Evolutionary conservation across 345 rosid species (phyloP), one percentile per base, ranked within the genome.

Genomic region (Dipteronia sinensis): DNA sequence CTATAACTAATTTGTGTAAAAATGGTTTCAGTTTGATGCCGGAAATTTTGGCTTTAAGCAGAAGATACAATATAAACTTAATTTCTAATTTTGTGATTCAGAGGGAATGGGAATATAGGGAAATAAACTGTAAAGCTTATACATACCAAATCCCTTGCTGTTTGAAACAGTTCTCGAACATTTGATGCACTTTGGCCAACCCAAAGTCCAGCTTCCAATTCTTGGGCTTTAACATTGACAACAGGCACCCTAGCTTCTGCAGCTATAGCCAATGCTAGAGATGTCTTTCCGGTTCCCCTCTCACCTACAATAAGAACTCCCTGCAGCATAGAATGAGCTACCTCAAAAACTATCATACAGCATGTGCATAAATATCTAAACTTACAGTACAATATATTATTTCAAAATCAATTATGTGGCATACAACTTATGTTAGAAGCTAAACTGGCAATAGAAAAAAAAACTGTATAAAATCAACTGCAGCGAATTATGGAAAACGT

Each of bases 141-240:
- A 58, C 66, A 70, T 80, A 94, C 98, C 97, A 94, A 78, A 80
- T 94, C 98, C 84, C 98, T 90, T 49, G 98, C 98, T 66, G 98
- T 90, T 85, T 93, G 97, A 87, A 94, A 94, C 86, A 94, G 90
- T 86, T 94, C 98, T 82, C 98, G 90, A 82, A 94, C 92, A 86
- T 94, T 94, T 6, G 98, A 92, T 67, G 98, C 98, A 86, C 98
- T 90, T 86, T 94, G 98, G 74, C 98, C 98, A 85, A 94, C 98
- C 98, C 98, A 94, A 47, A 93, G 82, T 56, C 98, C 98, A 82
- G 98, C 97, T 88, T 94, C 98, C 89, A 94, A 84, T 81, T 94
- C 95, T 80, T 94, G 93, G 67, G 98, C 98, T 83, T 88, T 82
- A 73, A 94, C 87, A 65, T 89, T 88, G 65, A 94, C 98, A 86